These are phyloP conservation scores for Obelidium mucronatum DNA, from an alignment of 192 early-diverging fungal genomes.

Conservation along the genomic window DNA sequence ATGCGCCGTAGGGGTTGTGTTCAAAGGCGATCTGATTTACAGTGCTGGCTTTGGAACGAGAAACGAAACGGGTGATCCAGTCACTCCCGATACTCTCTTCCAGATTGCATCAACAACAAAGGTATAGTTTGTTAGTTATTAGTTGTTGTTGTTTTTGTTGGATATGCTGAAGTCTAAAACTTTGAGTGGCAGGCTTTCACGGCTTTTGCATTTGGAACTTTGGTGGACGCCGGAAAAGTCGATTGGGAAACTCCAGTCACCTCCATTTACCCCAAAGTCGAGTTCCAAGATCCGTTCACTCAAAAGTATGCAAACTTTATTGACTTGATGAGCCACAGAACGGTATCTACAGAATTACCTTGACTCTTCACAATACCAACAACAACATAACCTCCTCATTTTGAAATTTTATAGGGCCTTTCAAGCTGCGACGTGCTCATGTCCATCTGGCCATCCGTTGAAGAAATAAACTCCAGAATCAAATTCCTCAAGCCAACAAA, in stretches of 20 bases:
- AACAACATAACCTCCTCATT: too few relatives aligned
- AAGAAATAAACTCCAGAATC: background rate
- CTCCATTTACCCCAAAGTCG: background rate
- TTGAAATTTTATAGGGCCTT: too few relatives aligned
- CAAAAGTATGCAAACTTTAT: conserved; percentile 4
- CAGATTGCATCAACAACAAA: conserved; percentile 9
- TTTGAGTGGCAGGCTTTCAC: conserved; percentile 26
- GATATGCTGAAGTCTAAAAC: too few relatives aligned
- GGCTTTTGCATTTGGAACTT: background rate
- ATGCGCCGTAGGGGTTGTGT: conserved; percentile 7
- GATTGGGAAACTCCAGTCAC: conserved; percentile 19
- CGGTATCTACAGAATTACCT: too few relatives aligned
- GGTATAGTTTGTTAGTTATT: too few relatives aligned
- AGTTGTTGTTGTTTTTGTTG: too few relatives aligned
- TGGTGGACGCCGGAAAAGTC: conserved; percentile 15
- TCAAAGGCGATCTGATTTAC: background rate
- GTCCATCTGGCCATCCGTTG: background rate
- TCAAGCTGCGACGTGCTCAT: background rate
- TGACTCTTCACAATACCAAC: too few relatives aligned
- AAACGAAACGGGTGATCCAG: background rate
- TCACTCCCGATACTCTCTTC: conserved; percentile 1
- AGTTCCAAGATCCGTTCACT: conserved; percentile 14
- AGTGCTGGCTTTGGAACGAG: conserved; percentile 3
- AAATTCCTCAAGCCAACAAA: conserved; percentile 18
- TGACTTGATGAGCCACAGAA: conserved; percentile 28